Evolutionary conservation across 352 stramenopile species (phyloP), one percentile per base, ranked within the genome.

Genomic region (Phytophthora crassamura): DNA sequence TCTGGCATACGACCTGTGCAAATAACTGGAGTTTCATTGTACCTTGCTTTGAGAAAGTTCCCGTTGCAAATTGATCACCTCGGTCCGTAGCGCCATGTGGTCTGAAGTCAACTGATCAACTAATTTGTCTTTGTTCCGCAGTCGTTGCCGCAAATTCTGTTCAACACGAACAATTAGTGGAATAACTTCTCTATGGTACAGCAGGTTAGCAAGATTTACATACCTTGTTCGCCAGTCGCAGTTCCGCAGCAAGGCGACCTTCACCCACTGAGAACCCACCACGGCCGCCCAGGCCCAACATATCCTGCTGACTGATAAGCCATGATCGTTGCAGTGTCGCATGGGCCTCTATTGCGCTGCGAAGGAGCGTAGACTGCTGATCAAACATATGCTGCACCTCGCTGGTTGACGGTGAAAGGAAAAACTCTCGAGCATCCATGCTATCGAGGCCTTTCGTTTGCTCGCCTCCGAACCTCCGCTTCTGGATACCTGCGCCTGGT

Each of bases 331-430:
- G 84, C 15, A 95, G 63, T 34, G 85, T 85, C 7, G 84, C 77
- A 58, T 95, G 88, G 20, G 82, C 77, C 61, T 92, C 80, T 64
- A 95, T 75, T 16, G 88, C 80, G 34, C 69, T 78, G 15, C 88
- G 84, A 4, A 95, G 73, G 15, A 92, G 34, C 12, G 69, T 77
- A 5, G 88, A 93, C 42, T 95, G 88, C 64, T 95, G 88, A 22
- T 93, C 76, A 64, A 95, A 93, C 88, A 95, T 93, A 63, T 91
- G 82, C 69, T 95, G 80, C 85, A 95, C 93, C 65, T 95, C 88
- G 46, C 80, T 92, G 9, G 69, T 90, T 25, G 88, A 95, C n/a
- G 85, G 86, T 32, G 84, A 93, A 12, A 95, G 68, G 40, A 95
- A 93, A 54, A 91, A 85, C 41, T 94, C 84, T 32, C 79, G 77